A percentile compares a stretch with the other conserved stretches of the same genome.
Evolutionary conservation across 2,329 filamentous ascomycete species (phyloP).

Genomic region (Didymellaceae sp.): DNA sequence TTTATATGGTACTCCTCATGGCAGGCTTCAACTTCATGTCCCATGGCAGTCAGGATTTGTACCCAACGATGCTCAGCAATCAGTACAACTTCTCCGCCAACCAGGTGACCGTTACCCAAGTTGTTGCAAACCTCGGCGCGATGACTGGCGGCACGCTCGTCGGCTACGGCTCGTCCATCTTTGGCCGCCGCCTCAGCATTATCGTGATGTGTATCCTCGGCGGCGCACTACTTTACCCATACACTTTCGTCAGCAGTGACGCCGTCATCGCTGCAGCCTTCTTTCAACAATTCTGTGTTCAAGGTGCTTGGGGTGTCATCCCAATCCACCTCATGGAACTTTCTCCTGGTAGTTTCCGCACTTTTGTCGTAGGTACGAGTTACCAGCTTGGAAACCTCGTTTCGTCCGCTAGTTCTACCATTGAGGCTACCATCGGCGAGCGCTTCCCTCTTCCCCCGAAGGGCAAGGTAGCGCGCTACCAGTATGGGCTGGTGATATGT

Average conservation of each 20-base stretch:
- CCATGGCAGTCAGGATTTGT: constrained; percentile 74
- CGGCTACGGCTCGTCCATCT: constrained; percentile 55
- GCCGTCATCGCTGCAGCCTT: constrained; percentile 80
- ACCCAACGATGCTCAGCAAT: constrained; percentile 66
- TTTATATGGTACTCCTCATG: constrained; percentile 86
- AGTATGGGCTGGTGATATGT: constrained; percentile 82
- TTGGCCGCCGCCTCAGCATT: constrained; percentile 57
- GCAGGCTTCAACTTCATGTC: constrained; percentile 93
- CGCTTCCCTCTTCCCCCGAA: constrained; percentile 71
- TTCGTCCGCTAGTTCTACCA: constrained; percentile 72
- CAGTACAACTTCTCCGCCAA: constrained; percentile 62
- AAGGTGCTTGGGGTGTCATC: constrained; percentile 54
- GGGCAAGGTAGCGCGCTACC: constrained; percentile 43
- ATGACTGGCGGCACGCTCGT: constrained; percentile 56
- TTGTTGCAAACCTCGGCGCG: constrained; percentile 59
- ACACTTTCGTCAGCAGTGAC: constrained; percentile 70
- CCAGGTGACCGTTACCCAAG: constrained; percentile 57
- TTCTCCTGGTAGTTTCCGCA: constrained; percentile 73
- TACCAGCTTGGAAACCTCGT: constrained; percentile 82
- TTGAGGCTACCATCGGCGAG: constrained; percentile 77
- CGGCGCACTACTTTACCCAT: constrained; percentile 82
- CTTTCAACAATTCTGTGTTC: constrained; percentile 68
- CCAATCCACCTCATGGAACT: constrained; percentile 79
- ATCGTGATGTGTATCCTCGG: constrained; percentile 64
- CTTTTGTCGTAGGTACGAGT: constrained; percentile 74